These are phyloP conservation scores for Nemania sp. DNA, from an alignment of 2,329 filamentous ascomycete species.

Conservation along the genomic window DNA sequence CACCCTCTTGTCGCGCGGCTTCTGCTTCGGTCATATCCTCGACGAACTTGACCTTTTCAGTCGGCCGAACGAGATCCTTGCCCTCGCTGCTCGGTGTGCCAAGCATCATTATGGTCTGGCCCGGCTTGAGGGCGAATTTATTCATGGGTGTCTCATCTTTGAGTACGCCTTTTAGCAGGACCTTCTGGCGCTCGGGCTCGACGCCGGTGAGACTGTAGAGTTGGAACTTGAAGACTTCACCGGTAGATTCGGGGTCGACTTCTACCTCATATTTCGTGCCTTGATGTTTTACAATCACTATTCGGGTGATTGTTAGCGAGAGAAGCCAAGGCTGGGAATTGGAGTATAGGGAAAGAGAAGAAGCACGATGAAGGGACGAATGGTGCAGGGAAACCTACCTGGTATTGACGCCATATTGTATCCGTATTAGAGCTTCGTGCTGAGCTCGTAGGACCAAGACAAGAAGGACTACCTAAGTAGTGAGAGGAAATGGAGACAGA, in stretches of 20 bases:
- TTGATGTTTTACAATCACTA: constrained; percentile 93
- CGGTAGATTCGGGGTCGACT: constrained; percentile 83
- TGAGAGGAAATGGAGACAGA: background rate
- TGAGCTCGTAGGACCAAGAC: constrained; percentile 1
- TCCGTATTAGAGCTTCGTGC: constrained; percentile 4
- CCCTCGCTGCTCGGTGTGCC: constrained; percentile 81
- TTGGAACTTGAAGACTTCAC: constrained; percentile 95
- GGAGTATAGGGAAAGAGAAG: background rate
- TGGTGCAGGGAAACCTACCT: constrained; percentile 34
- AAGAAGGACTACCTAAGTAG: background rate
- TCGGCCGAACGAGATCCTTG: constrained; percentile 74
- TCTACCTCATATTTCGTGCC: constrained; percentile 97
- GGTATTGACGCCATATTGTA: constrained; percentile 49
- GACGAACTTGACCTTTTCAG: constrained; percentile 85
- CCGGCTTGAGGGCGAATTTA: constrained; percentile 85
- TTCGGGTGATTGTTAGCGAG: constrained; percentile 41
- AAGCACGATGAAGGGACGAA: background rate
- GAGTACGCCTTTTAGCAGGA: constrained; percentile 91
- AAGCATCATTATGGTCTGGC: constrained; percentile 95
- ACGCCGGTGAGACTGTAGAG: constrained; percentile 95
- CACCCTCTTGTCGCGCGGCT: constrained; percentile 82
- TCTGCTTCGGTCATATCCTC: constrained; percentile 99
- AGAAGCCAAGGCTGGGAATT: background rate
- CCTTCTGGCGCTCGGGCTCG: constrained; percentile 95
- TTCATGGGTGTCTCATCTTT: constrained; percentile 94